Evolutionary conservation across 2,329 filamentous ascomycete species (phyloP).

Genomic region (Alternaria postmessia): DNA sequence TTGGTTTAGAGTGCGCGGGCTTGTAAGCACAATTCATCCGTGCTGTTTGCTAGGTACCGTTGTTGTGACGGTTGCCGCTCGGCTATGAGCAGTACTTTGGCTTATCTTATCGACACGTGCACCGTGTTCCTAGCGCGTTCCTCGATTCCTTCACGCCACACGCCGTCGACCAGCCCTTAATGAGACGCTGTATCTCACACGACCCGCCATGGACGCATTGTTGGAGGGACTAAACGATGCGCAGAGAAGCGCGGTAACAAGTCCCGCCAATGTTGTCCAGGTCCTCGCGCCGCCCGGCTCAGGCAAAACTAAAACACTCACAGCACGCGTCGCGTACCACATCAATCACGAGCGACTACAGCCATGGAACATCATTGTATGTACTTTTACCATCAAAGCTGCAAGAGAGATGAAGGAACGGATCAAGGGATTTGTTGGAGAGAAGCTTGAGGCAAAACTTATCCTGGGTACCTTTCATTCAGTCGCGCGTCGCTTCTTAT

Average conservation of each 20-base stretch:
- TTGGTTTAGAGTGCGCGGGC: not conserved
- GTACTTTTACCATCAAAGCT: constrained; percentile 96
- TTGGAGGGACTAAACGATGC: constrained; percentile 70
- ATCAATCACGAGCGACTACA: constrained; percentile 74
- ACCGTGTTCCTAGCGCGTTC: constrained; percentile 15
- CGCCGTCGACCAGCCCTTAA: constrained; percentile 4
- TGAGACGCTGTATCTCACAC: constrained; percentile 19
- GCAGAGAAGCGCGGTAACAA: constrained; percentile 71
- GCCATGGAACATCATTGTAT: constrained; percentile 90
- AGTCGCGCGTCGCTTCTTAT: constrained; percentile 84
- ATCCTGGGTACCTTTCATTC: constrained; percentile 95
- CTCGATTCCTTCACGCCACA: not conserved
- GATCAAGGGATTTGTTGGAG: constrained; percentile 81
- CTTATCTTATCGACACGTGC: constrained; percentile 13
- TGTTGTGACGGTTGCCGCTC: not conserved
- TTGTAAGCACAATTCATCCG: not conserved
- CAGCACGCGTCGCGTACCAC: constrained; percentile 89
- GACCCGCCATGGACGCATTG: constrained; percentile 59
- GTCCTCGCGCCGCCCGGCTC: constrained; percentile 71
- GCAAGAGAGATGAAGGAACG: constrained; percentile 92
- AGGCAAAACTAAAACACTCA: constrained; percentile 95
- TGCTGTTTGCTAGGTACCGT: not conserved
- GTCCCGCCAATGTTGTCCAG: constrained; percentile 66
- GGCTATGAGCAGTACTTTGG: not conserved
- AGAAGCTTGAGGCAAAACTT: constrained; percentile 76